Evolutionary conservation across 768 basidiomycete genomes (phyloP).

Genomic region (Rhizopogon rudus): DNA sequence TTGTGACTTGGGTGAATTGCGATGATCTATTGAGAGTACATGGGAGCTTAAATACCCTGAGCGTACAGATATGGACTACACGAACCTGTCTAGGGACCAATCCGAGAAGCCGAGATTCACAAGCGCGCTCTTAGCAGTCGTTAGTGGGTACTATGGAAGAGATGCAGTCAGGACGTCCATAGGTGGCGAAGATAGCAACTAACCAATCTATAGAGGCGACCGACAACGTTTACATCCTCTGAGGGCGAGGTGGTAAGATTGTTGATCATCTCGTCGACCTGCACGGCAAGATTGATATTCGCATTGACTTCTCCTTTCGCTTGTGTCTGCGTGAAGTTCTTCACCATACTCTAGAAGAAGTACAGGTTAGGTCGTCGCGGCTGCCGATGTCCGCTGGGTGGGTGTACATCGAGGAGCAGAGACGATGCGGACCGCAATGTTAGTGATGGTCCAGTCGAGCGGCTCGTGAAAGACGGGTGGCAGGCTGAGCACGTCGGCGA

Average conservation of each 20-base stretch:
- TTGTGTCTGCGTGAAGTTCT: constrained; percentile 30
- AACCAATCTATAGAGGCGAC: constrained; percentile 23
- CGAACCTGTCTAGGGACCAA: constrained; percentile 71
- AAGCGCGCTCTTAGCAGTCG: constrained; percentile 48
- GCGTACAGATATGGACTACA: neutral
- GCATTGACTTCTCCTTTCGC: constrained; percentile 38
- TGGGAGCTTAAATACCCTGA: neutral
- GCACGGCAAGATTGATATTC: constrained; percentile 49
- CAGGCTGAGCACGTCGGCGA: no score
- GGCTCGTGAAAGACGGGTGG: no score
- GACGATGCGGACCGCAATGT: no score
- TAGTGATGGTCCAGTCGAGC: no score
- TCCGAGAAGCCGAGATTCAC: constrained; percentile 65
- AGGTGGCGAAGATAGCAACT: constrained; percentile 4
- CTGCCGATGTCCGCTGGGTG: no score
- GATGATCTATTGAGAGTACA: no score
- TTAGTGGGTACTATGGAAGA: constrained; percentile 50
- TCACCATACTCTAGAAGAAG: constrained; percentile 61
- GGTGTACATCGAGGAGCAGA: no score
- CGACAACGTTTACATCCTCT: constrained; percentile 16
- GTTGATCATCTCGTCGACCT: constrained; percentile 45
- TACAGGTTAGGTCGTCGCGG: no score
- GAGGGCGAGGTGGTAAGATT: constrained; percentile 15
- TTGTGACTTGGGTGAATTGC: no score
- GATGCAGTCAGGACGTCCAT: neutral